A percentile compares a stretch with the other conserved stretches of the same genome.
Conservation (phyloP, 2,329 filamentous ascomycete genomes). For the Fusarium marasasianum region DNA sequence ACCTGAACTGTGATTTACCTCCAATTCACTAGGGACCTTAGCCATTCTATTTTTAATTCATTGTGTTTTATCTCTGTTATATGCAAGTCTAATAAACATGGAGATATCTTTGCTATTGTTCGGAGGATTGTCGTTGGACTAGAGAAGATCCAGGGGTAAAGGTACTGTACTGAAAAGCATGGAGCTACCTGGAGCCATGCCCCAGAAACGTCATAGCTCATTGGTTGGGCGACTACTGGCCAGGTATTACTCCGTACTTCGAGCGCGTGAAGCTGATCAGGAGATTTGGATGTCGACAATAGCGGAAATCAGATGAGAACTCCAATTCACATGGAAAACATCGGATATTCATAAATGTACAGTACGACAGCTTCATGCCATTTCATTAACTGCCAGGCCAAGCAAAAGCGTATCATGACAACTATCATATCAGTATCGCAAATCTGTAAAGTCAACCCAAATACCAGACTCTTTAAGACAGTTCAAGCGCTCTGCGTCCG, state of each 20-base stretch:
- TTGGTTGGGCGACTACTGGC: not conserved
- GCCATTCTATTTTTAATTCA: not conserved
- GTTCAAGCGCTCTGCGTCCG: constrained; percentile 32
- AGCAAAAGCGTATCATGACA: constrained; percentile 35
- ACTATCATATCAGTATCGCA: constrained; percentile 33
- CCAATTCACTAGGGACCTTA: not conserved
- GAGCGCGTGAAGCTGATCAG: not conserved
- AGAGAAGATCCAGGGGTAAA: not conserved
- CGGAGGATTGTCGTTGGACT: not conserved
- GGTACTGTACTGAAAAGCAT: not conserved
- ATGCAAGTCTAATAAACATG: not conserved
- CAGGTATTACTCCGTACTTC: not conserved
- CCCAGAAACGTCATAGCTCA: not conserved
- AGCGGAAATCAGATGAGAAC: not conserved
- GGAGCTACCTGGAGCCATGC: not conserved
- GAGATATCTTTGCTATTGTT: not conserved
- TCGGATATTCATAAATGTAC: not conserved
- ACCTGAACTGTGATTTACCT: not conserved
- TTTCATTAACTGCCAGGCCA: constrained; percentile 19
- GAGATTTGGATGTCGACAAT: not conserved
- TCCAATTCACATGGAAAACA: not conserved
- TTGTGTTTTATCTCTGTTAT: not conserved
- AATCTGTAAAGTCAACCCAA: constrained; percentile 17
- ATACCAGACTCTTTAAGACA: constrained; percentile 22
- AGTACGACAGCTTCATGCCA: not conserved